Evolutionary conservation across 352 stramenopile species (phyloP).

Genomic region (Phytophthora brassicae): DNA sequence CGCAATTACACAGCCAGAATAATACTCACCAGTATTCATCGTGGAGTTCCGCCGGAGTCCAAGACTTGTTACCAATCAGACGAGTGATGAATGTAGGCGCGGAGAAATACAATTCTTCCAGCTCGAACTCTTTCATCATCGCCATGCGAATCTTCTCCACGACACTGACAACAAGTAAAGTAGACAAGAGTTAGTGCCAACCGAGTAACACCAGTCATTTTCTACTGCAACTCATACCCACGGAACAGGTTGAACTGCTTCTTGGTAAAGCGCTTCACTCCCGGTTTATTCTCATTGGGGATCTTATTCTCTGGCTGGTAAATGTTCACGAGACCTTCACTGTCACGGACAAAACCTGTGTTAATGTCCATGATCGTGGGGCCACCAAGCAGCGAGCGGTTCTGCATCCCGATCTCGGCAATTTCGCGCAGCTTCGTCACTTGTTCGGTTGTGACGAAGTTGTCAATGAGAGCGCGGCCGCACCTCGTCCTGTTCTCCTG

Average conservation of each 20-base stretch:
- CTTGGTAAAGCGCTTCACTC: conserved; percentile 65
- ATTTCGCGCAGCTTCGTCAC: conserved; percentile 77
- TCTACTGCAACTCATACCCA: conserved; percentile 27
- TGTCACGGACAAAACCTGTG: conserved; percentile 87
- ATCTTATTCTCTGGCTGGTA: conserved; percentile 64
- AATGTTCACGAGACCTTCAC: conserved; percentile 87
- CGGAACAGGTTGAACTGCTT: conserved; percentile 86
- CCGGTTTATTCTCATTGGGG: conserved; percentile 34
- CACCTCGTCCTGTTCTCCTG: conserved; percentile 56
- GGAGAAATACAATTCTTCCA: conserved; percentile 89
- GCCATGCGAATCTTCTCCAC: conserved; percentile 80
- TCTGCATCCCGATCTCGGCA: conserved; percentile 81
- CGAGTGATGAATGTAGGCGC: conserved; percentile 93
- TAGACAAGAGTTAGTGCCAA: neutral
- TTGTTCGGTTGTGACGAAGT: conserved; percentile 72
- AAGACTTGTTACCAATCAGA: conserved; percentile 82
- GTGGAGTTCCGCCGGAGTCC: conserved; percentile 79
- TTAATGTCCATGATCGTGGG: conserved; percentile 94
- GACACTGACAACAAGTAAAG: conserved; percentile 30
- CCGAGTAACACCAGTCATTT: too few species aligned
- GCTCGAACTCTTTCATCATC: conserved; percentile 79
- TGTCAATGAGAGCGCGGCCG: conserved; percentile 67
- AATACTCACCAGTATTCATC: conserved; percentile 89
- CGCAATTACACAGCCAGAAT: neutral
- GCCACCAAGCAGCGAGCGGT: conserved; percentile 66